A percentile compares a stretch with the other conserved stretches of the same genome.
Conservation (phyloP, 2,329 filamentous ascomycete genomes). For the Verticillium longisporum region DNA sequence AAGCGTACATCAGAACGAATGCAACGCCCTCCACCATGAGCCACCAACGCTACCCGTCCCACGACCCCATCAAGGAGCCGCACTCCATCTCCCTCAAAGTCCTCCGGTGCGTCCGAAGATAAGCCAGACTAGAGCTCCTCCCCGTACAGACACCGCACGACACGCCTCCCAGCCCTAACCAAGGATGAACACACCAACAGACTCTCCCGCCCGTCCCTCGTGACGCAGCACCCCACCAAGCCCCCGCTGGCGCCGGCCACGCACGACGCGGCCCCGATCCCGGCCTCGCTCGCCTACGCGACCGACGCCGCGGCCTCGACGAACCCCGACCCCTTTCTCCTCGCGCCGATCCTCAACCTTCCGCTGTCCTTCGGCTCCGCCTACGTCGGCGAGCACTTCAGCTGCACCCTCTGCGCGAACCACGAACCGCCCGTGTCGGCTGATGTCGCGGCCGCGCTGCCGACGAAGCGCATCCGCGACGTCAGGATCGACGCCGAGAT, state of each 20-base stretch:
- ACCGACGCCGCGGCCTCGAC: constrained; percentile 29
- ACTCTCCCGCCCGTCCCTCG: constrained; percentile 74
- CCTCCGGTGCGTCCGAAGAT: constrained; percentile 42
- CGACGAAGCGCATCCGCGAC: constrained; percentile 54
- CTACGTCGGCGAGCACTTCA: constrained; percentile 92
- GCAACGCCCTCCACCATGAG: constrained; percentile 33
- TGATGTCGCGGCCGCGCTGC: constrained; percentile 6
- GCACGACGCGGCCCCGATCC: constrained; percentile 40
- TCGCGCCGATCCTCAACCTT: constrained; percentile 67
- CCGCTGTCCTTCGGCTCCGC: constrained; percentile 89
- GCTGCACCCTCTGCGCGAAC: constrained; percentile 93
- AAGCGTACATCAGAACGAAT: not conserved
- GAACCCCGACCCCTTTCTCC: constrained; percentile 47
- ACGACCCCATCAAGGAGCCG: constrained; percentile 62
- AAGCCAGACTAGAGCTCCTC: not conserved
- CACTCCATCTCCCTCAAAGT: constrained; percentile 76
- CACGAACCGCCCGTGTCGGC: constrained; percentile 51
- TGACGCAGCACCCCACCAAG: constrained; percentile 60
- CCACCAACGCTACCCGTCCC: constrained; percentile 50
- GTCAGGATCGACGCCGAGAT: constrained; percentile 87
- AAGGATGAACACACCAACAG: constrained; percentile 33
- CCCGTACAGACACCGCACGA: too few relatives aligned
- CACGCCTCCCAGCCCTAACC: constrained; percentile 3
- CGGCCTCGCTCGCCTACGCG: constrained; percentile 69
- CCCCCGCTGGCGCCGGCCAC: constrained; percentile 31